These are phyloP conservation scores for Nidula microcarpa DNA, from an alignment of 768 basidiomycete species.

Conservation along the genomic window DNA sequence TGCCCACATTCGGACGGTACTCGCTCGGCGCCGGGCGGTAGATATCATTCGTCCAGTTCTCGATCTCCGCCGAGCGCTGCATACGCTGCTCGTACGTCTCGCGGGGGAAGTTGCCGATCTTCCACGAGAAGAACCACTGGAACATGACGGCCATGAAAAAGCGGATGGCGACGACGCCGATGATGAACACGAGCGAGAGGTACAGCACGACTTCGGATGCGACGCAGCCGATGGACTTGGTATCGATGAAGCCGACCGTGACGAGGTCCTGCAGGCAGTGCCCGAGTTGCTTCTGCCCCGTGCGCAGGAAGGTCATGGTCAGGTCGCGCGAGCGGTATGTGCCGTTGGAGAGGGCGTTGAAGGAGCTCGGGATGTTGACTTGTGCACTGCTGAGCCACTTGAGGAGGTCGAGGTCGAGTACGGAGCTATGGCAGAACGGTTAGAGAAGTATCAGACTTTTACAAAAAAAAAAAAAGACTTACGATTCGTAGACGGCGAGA, in stretches of 20 bases:
- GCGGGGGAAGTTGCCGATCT: conserved; percentile 86
- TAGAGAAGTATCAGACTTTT: not conserved
- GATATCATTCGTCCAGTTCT: conserved; percentile 95
- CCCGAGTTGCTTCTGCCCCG: conserved; percentile 62
- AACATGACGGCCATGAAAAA: conserved; percentile 98
- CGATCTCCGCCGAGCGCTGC: conserved; percentile 86
- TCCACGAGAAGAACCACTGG: conserved; percentile 97
- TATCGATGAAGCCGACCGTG: conserved; percentile 92
- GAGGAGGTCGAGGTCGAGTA: conserved; percentile 87
- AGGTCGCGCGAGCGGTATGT: conserved; percentile 83
- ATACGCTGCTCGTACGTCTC: conserved; percentile 93
- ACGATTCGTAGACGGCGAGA: conserved; percentile 94
- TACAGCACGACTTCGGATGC: conserved; percentile 94
- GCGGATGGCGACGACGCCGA: conserved; percentile 92
- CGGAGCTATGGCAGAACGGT: conserved; percentile 44
- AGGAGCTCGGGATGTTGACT: conserved; percentile 80
- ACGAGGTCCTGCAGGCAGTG: conserved; percentile 84
- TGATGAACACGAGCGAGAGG: conserved; percentile 93
- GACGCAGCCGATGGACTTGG: conserved; percentile 91
- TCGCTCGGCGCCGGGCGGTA: conserved; percentile 89
- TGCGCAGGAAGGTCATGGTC: conserved; percentile 80
- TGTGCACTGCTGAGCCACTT: conserved; percentile 80
- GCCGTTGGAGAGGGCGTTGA: conserved; percentile 74
- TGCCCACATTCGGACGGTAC: conserved; percentile 85
- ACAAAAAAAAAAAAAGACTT: conserved; percentile 26